A percentile compares a stretch with the other conserved stretches of the same genome.
These are phyloP conservation scores for Botrytis fabae DNA, from an alignment of 2,329 filamentous ascomycete species.

Conservation along the genomic window DNA sequence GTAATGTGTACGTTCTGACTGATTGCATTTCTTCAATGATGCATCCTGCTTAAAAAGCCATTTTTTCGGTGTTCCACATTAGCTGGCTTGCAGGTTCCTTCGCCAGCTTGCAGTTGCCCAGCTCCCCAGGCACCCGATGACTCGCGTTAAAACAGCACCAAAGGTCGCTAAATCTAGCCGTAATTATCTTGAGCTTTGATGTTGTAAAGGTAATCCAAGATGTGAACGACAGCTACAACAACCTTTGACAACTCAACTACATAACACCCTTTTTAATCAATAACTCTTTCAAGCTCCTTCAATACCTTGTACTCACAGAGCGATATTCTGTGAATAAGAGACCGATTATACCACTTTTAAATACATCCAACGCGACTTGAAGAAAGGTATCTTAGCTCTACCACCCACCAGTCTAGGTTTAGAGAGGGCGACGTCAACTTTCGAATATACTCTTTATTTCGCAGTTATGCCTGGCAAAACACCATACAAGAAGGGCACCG, in stretches of 20 bases:
- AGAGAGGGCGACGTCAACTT: constrained; percentile 36
- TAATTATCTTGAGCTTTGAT: constrained; percentile 22
- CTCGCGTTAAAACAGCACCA: constrained; percentile 20
- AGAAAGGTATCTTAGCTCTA: constrained; percentile 4
- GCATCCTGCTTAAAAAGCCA: background rate
- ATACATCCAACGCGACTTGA: constrained; percentile 4
- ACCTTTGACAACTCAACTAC: constrained; percentile 17
- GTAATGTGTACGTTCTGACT: background rate
- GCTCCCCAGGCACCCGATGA: constrained; percentile 24
- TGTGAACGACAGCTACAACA: constrained; percentile 21
- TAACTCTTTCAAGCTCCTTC: background rate
- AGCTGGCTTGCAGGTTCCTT: background rate
- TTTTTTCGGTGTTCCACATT: constrained; percentile 4
- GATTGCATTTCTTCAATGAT: background rate
- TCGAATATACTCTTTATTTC: constrained; percentile 23
- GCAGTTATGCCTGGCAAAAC: constrained; percentile 68
- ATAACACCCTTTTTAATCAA: constrained; percentile 9
- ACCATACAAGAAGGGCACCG: constrained; percentile 64
- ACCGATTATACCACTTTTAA: background rate
- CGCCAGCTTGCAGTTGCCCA: constrained; percentile 14
- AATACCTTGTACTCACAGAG: background rate
- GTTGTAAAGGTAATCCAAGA: constrained; percentile 23
- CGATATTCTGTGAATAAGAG: background rate
- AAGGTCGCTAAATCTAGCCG: constrained; percentile 12
- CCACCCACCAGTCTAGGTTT: constrained; percentile 26